Base-by-base conservation (phyloP, 371 early-diverging fungal genomes). In the Mortierella sp. region DNA sequence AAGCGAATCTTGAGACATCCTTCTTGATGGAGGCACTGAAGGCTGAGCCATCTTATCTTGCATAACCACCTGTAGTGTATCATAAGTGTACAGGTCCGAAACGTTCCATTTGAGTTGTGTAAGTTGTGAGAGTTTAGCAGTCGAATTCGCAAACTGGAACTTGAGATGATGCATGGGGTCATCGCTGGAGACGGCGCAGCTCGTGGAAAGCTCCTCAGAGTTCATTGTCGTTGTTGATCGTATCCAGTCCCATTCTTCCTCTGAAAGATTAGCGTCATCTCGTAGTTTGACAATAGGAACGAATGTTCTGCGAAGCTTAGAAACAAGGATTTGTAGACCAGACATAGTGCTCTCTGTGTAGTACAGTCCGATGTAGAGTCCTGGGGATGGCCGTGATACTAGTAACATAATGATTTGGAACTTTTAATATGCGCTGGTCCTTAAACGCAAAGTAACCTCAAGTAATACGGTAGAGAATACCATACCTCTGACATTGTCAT, bases 261-360 rank as follows among this genome's bases (percentile, higher is more conserved):
- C 31, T 7, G 71, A 59, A 3, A 77, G 55, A 7, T 34, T 28
- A 0, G 75, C 60, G 9, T 85, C 61, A 28, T 85, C 76, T 29
- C 85, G 72, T 32, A 85, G 45, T 49, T 83, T 85, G 26, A 73
- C 73, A 5, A 85, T 53, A 2, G 85, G 85, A 10, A 85, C 53
- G 28, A 78, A 82, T 26, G 81, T 77, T 37, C 82, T 74, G 31
- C 85, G 75, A 19, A 73, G 72, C 31, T 64, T 63, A 2, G 85
- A 83, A 12, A 85, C 83, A 4, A 85, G 68, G 37, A 85, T 76
- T 59, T 75, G 75, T 31, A 85, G 42, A 23, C 85, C 83, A 19
- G 81, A 70, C 66, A 83, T 74, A 15, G 79, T 82, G 37, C 79
- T 82, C 47, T 85, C 83, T 0, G 83, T 76, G 51, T 85, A 82